phyloP scores from a whole-genome alignment of 345 rosid species.

The Eutrema heterophyllum region DNA sequence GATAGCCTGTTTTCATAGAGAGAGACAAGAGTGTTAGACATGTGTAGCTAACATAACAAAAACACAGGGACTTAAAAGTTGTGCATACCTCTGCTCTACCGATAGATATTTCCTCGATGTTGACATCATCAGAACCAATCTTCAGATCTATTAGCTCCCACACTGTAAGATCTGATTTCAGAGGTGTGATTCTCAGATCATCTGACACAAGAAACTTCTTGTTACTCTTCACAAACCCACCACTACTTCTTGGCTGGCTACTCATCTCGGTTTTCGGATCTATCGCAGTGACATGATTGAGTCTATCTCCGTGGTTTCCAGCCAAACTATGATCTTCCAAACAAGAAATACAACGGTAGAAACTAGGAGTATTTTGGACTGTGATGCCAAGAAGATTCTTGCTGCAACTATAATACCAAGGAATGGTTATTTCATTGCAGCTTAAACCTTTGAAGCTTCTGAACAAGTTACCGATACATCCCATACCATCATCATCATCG shows the following conservation, averaged over 20 bases:
- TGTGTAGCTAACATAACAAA: background rate
- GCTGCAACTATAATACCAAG: background rate
- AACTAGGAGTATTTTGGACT: background rate
- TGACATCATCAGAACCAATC: background rate
- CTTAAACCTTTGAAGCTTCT: background rate
- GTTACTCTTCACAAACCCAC: background rate
- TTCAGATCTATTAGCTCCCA: background rate
- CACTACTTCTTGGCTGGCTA: background rate
- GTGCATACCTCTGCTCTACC: constrained; percentile 6
- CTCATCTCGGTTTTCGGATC: background rate
- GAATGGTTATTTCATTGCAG: background rate
- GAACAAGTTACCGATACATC: background rate
- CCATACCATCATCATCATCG: background rate
- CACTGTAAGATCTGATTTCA: background rate
- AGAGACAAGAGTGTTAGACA: background rate
- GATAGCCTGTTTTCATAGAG: background rate
- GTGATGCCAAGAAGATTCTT: background rate
- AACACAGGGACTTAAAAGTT: background rate
- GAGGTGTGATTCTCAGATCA: background rate
- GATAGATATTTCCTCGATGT: background rate
- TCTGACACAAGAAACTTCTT: background rate
- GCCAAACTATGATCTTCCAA: too few relatives aligned
- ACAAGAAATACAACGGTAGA: too few relatives aligned
- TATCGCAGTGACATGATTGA: background rate
- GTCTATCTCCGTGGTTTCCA: background rate